Evolutionary conservation across 352 stramenopile species (phyloP), one percentile per base, ranked within the genome.

Genomic region (Phytopythium boreale): DNA sequence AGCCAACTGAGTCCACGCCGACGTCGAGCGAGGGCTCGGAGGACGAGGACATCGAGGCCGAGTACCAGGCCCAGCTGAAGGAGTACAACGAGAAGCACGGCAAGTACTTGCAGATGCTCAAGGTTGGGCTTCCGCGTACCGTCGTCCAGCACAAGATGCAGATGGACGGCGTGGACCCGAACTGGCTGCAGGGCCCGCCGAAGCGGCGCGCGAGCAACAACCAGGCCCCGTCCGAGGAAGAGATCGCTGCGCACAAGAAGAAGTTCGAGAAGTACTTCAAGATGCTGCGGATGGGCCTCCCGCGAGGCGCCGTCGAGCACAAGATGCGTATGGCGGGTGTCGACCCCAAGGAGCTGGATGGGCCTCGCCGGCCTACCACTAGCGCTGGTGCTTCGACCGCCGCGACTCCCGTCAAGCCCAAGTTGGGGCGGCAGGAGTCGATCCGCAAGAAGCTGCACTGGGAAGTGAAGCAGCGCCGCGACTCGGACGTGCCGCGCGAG

Each of bases 371-470:
- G 9, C 43, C 72, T 5, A 14, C 49, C 19, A 58, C 46, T 7
- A 37, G n/a, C 15, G 51, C 51, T 43, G 46, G 44, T 31, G 46
- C 59, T 20, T 44, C 59, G 20, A 57, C 14, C 6, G 51, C 67
- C 11, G 64, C 66, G 26, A 64, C 52, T 55, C 62, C 66, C 57
- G 59, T 60, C n/a, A 59, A 63, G 41, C 64, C 69, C 2, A 74
- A 73, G 66, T 61, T 85, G 37, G 92, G 90, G 61, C 77, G 80
- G 7, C 69, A 84, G 26, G 79, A 88, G 55, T 88, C 77, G n/a
- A 89, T 95, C 49, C 84, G 87, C 24, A 95, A 95, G 69, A 93
- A 93, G 56, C 70, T 95, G 12, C 87, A 95, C 61, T 95, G 87
- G 87, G 83, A 93, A 51, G 79, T 89, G 19, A 88, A 81, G 55